Conservation (phyloP, 129 eudicot genomes). For the Solidago caesia region DNA sequence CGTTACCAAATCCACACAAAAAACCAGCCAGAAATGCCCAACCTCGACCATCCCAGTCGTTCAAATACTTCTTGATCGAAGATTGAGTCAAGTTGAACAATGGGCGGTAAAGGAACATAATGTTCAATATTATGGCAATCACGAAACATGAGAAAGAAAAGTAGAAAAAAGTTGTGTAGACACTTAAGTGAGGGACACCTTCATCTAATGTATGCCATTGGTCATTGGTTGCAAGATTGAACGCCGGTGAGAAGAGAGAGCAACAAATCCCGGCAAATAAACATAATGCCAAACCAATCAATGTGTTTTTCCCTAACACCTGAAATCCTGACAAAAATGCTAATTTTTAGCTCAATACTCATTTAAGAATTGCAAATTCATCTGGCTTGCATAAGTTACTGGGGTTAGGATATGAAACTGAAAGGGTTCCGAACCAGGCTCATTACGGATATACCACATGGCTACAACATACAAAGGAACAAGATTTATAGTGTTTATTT, state of each 20-base stretch:
- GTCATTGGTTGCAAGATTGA: constrained; percentile 88
- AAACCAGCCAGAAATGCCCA: constrained; percentile 90
- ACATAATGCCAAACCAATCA: constrained; percentile 59
- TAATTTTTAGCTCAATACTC: constrained; percentile 12
- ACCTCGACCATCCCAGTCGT: constrained; percentile 83
- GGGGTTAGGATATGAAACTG: background rate
- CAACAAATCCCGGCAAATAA: constrained; percentile 73
- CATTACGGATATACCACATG: no score
- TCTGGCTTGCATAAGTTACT: background rate
- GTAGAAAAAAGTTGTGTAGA: constrained; percentile 88
- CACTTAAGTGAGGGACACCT: constrained; percentile 73
- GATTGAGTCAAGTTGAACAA: constrained; percentile 60
- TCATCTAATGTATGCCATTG: constrained; percentile 73
- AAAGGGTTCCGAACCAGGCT: background rate
- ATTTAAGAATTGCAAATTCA: background rate
- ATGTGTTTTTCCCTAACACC: constrained; percentile 76
- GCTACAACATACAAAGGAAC: no score
- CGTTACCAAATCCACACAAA: constrained; percentile 88
- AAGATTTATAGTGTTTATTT: background rate
- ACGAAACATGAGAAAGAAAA: constrained; percentile 77
- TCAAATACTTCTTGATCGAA: constrained; percentile 57
- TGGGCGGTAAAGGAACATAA: constrained; percentile 69
- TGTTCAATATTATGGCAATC: constrained; percentile 60
- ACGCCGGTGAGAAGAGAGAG: constrained; percentile 83
- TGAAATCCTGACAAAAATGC: constrained; percentile 25